Conservation (phyloP, 2,329 filamentous ascomycete genomes). For the Hypoxylon sp. region DNA sequence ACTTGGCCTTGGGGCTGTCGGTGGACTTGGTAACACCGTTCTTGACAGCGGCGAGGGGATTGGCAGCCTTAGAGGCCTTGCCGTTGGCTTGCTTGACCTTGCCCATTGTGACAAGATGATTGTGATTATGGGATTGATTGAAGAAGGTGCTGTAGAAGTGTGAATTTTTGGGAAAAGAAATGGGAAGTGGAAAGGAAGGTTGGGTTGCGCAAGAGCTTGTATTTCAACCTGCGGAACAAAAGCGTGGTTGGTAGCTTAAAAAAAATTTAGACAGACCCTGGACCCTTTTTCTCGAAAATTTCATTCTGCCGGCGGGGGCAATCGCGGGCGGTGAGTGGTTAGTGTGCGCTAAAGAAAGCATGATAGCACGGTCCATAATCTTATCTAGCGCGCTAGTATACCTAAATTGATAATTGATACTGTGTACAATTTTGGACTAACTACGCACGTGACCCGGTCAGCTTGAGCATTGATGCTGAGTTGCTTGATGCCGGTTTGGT, state of each 20-base stretch:
- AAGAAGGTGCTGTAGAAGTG: not conserved
- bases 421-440: not conserved
- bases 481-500: slow-evolving; percentile 22
- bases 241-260: slow-evolving; percentile 42
- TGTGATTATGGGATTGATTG: not conserved
- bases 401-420: not conserved
- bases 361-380: slow-evolving; percentile 33
- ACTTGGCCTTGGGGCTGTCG: slow-evolving; percentile 75
- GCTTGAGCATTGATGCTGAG: slow-evolving; percentile 13
- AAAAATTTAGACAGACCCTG: slow-evolving; percentile 32
- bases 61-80: slow-evolving; percentile 66
- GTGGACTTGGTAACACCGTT: slow-evolving; percentile 74
- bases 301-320: slow-evolving; percentile 50
- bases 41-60: slow-evolving; percentile 71
- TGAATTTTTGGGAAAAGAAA: slow-evolving; percentile 15
- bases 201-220: slow-evolving; percentile 11
- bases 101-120: slow-evolving; percentile 68
- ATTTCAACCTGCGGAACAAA: slow-evolving; percentile 38
- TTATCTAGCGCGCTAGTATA: not conserved
- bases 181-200: slow-evolving; percentile 36
- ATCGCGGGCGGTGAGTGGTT: slow-evolving; percentile 50
- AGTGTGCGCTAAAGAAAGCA: slow-evolving; percentile 23
- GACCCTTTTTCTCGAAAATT: slow-evolving; percentile 44
- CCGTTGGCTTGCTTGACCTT: slow-evolving; percentile 75
- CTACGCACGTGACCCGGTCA: slow-evolving; percentile 30